phyloP scores from a whole-genome alignment of 2,329 filamentous ascomycete species.

The Immersiporthe knoxdaviesiana region DNA sequence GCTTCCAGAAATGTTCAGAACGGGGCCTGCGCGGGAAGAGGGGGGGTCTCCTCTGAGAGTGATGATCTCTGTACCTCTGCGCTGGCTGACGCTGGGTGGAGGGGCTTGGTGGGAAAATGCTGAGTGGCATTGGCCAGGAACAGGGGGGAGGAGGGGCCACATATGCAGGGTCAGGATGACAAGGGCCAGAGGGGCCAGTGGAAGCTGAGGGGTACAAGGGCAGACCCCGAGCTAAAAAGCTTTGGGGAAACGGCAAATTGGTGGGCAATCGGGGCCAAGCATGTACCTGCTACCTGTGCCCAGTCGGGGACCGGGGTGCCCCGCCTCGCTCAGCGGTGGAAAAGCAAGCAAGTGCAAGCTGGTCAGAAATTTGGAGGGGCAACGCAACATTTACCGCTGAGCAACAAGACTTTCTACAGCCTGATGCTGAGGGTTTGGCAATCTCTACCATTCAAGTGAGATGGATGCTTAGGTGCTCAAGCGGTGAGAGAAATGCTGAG shows the following conservation, averaged over 20 bases:
- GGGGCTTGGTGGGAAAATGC: constrained; percentile 20
- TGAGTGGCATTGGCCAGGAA: constrained; percentile 23
- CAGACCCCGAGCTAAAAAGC: constrained; percentile 25
- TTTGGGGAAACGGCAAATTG: constrained; percentile 28
- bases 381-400: not conserved
- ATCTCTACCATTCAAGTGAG: not conserved
- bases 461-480: not conserved
- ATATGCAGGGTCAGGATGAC: not conserved
- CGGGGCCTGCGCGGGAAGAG: constrained; percentile 1
- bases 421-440: not conserved
- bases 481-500: not conserved
- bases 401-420: not conserved
- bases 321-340: constrained; percentile 3
- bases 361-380: not conserved
- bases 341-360: not conserved
- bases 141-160: not conserved
- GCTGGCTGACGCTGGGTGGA: constrained; percentile 22
- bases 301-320: constrained; percentile 14
- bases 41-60: not conserved
- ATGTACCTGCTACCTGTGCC: constrained; percentile 23
- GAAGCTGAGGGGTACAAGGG: constrained; percentile 19
- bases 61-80: not conserved
- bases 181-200: constrained; percentile 6
- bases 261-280: constrained; percentile 15
- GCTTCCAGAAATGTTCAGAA: constrained; percentile 27